These are phyloP conservation scores for Blastobotrys capitulatus DNA, from an alignment of 1,139 yeast species.

Conservation along the genomic window DNA sequence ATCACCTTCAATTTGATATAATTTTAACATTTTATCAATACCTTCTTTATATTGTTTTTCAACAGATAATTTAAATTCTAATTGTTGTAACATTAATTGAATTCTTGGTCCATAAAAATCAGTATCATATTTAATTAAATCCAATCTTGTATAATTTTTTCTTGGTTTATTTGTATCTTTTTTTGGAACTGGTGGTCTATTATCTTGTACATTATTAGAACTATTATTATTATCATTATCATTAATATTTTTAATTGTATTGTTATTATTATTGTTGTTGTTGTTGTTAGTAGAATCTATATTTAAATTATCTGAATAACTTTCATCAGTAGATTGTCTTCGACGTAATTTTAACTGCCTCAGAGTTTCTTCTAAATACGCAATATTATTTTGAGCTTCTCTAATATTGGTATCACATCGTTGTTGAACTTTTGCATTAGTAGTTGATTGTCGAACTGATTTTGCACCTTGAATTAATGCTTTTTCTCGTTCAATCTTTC, in stretches of 20 bases:
- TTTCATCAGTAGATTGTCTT: slow-evolving; percentile 10
- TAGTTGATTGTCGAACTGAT: slow-evolving; percentile 68
- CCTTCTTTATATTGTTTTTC: slow-evolving; percentile 93
- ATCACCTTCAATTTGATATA: slow-evolving; percentile 89
- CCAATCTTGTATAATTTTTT: slow-evolving; percentile 43
- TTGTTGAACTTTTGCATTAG: slow-evolving; percentile 77
- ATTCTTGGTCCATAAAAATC: slow-evolving; percentile 95
- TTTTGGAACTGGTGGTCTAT: slow-evolving; percentile 17
- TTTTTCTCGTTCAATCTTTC: slow-evolving; percentile 81
- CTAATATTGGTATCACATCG: slow-evolving; percentile 85
- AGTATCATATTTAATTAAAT: slow-evolving; percentile 84
- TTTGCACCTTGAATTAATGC: slow-evolving; percentile 82
- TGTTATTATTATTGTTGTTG: not conserved
- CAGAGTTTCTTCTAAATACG: slow-evolving; percentile 75
- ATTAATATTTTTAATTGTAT: not conserved
- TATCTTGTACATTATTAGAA: not conserved
- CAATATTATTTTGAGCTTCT: slow-evolving; percentile 87
- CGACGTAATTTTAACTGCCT: slow-evolving; percentile 48
- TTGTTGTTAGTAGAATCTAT: not conserved
- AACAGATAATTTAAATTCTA: slow-evolving; percentile 87
- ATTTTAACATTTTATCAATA: slow-evolving; percentile 77
- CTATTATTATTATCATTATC: not conserved
- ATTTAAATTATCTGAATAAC: not conserved
- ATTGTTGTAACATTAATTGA: slow-evolving; percentile 89
- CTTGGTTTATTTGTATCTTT: slow-evolving; percentile 15